A percentile compares a stretch with the other conserved stretches of the same genome.
Conservation (phyloP, 805 yeast species). For the Candida montana region DNA sequence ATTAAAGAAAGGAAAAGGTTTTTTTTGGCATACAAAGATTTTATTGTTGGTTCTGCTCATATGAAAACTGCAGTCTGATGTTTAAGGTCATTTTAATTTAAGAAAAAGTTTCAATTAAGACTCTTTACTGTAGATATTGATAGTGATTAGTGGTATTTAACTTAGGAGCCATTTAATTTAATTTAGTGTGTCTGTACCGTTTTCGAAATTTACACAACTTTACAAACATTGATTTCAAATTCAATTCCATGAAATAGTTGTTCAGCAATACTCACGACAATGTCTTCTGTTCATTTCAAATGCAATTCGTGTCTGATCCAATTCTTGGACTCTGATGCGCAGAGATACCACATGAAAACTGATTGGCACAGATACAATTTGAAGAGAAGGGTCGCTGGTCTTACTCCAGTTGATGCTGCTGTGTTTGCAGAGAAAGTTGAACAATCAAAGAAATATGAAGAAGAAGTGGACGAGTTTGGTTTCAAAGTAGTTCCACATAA, state of each 20-base stretch:
- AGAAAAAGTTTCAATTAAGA: conserved; percentile 11
- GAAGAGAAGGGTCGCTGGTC: conserved; percentile 83
- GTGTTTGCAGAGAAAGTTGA: conserved; percentile 35
- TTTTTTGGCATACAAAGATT: conserved; percentile 6
- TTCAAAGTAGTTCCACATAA: conserved; percentile 29
- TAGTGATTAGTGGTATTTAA: no score
- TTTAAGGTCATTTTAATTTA: conserved; percentile 9
- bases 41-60: conserved; percentile 5
- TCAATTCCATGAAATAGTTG: no score
- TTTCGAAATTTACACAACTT: no score
- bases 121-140: no score
- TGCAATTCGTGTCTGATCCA: conserved; percentile 87
- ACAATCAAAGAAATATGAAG: conserved; percentile 28
- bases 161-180: no score
- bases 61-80: conserved; percentile 14
- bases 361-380: conserved; percentile 98
- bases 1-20: conserved; percentile 1
- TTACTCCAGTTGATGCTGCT: conserved; percentile 67
- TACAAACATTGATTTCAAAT: no score
- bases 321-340: conserved; percentile 77
- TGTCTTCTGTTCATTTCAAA: conserved; percentile 40
- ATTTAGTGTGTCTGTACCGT: conserved; percentile 2
- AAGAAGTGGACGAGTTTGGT: conserved; percentile 35
- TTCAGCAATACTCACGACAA: background rate
- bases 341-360: conserved; percentile 90